phyloP scores from a whole-genome alignment of 768 basidiomycete genomes.

The Xerocomellus chrysenteron region DNA sequence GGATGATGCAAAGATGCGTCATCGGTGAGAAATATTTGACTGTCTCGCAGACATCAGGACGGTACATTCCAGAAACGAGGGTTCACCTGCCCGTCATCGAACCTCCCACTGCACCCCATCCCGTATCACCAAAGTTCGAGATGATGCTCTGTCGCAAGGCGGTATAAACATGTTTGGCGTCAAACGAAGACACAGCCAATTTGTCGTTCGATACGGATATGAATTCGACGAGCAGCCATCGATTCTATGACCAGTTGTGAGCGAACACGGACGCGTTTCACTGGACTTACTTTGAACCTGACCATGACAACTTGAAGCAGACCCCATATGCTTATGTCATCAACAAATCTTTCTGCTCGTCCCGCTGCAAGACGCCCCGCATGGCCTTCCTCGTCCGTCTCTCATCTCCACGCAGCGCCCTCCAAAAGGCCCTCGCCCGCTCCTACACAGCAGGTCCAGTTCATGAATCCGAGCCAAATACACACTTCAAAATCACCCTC shows the following conservation, averaged over 20 bases:
- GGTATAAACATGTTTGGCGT: slow-evolving; percentile 64
- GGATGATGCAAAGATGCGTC: slow-evolving; percentile 82
- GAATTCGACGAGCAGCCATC: slow-evolving; percentile 88
- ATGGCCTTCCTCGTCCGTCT: slow-evolving; percentile 15
- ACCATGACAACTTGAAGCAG: slow-evolving; percentile 45
- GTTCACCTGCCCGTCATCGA: slow-evolving; percentile 61
- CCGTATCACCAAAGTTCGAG: slow-evolving; percentile 77
- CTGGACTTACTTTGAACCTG: slow-evolving; percentile 56
- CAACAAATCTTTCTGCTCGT: not conserved
- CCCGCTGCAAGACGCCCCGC: not conserved
- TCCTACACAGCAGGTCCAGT: slow-evolving; percentile 1
- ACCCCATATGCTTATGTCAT: slow-evolving; percentile 12
- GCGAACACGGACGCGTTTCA: no score
- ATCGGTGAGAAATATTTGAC: slow-evolving; percentile 88
- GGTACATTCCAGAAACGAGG: not conserved
- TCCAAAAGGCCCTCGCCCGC: slow-evolving; percentile 11
- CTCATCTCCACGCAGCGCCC: slow-evolving; percentile 2
- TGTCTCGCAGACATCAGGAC: slow-evolving; percentile 28
- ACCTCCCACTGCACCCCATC: slow-evolving; percentile 78
- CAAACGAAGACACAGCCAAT: slow-evolving; percentile 35
- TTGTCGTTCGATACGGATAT: slow-evolving; percentile 42
- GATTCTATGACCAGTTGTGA: slow-evolving; percentile 50
- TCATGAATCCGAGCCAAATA: slow-evolving; percentile 35
- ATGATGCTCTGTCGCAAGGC: slow-evolving; percentile 71
- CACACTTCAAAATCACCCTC: slow-evolving; percentile 89